Evolutionary conservation across 2,329 filamentous ascomycete species (phyloP).

Genomic region (Nigrospora sphaerica): DNA sequence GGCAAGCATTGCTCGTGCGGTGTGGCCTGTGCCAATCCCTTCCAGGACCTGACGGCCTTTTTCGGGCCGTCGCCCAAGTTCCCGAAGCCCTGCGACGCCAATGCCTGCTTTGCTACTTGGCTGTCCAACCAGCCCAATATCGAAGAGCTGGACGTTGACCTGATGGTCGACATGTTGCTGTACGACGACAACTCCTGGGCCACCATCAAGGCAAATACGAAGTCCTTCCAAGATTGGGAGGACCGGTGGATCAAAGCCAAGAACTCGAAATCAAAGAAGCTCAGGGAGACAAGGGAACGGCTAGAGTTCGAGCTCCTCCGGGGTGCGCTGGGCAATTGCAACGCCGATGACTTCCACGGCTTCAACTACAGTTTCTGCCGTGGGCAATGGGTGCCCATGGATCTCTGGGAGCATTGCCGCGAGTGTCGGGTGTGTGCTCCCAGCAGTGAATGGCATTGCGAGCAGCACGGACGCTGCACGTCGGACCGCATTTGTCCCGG

Average conservation of each 20-base stretch:
- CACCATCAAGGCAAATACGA: constrained; percentile 16
- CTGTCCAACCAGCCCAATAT: constrained; percentile 24
- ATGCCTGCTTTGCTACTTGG: constrained; percentile 25
- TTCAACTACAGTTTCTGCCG: constrained; percentile 25
- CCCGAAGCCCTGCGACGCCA: constrained; percentile 21
- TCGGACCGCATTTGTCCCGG: constrained; percentile 19
- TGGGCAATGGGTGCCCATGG: constrained; percentile 19
- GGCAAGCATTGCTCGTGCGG: constrained; percentile 20
- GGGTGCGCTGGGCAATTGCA: constrained; percentile 20
- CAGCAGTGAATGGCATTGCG: constrained; percentile 23
- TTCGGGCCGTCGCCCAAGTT: constrained; percentile 20
- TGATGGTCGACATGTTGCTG: constrained; percentile 26
- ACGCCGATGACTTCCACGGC: constrained; percentile 21
- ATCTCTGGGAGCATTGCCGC: constrained; percentile 21
- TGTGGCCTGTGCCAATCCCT: constrained; percentile 22
- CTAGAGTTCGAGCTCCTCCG: constrained; percentile 25
- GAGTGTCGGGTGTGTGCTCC: constrained; percentile 21
- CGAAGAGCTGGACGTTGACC: constrained; percentile 22
- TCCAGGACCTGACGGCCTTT: constrained; percentile 22
- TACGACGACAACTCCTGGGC: constrained; percentile 25
- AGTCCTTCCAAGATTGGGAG: constrained; percentile 22
- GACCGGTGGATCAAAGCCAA: constrained; percentile 20
- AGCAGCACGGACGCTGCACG: constrained; percentile 22
- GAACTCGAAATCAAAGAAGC: constrained; percentile 21
- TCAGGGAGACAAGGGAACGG: constrained; percentile 20